Evolutionary conservation across 2,329 filamentous ascomycete genomes (phyloP).

Genomic region (Thielaviopsis ethacetica): DNA sequence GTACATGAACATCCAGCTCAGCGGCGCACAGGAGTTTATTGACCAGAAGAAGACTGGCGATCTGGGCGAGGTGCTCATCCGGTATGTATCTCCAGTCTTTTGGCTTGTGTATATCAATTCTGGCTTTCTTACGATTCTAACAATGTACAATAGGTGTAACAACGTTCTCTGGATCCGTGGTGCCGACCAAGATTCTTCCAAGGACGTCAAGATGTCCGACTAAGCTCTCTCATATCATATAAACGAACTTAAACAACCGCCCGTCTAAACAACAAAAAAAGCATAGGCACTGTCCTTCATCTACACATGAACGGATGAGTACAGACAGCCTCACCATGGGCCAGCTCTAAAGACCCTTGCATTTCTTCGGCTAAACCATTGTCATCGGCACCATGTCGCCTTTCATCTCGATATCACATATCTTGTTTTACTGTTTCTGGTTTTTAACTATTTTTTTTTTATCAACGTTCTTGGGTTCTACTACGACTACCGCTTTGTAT

Average conservation of each 20-base stretch:
- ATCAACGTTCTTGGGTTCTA: neutral
- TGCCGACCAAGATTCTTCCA: slow-evolving; percentile 28
- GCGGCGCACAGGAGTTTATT: slow-evolving; percentile 81
- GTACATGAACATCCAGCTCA: slow-evolving; percentile 97
- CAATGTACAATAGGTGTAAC: slow-evolving; percentile 49
- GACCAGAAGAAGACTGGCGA: slow-evolving; percentile 71
- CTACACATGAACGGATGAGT: neutral
- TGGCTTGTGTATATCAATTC: neutral
- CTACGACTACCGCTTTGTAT: neutral
- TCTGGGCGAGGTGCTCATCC: slow-evolving; percentile 81
- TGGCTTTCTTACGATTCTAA: slow-evolving; percentile 12
- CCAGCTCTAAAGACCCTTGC: neutral
- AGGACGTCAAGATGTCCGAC: slow-evolving; percentile 40
- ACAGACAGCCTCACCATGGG: neutral
- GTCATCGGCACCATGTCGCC: neutral
- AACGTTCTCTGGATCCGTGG: slow-evolving; percentile 87
- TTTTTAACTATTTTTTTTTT: slow-evolving; percentile 3
- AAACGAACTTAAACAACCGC: neutral
- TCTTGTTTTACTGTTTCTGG: slow-evolving; percentile 6
- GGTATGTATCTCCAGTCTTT: slow-evolving; percentile 32
- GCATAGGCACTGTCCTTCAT: neutral
- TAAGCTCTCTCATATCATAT: slow-evolving; percentile 16
- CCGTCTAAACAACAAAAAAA: neutral
- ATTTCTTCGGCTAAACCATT: neutral
- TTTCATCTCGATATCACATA: slow-evolving; percentile 9